Evolutionary conservation across 1,284 basidiomycete genomes (phyloP), one percentile per base, ranked within the genome.

Genomic region (Marasmius tenuissimus): DNA sequence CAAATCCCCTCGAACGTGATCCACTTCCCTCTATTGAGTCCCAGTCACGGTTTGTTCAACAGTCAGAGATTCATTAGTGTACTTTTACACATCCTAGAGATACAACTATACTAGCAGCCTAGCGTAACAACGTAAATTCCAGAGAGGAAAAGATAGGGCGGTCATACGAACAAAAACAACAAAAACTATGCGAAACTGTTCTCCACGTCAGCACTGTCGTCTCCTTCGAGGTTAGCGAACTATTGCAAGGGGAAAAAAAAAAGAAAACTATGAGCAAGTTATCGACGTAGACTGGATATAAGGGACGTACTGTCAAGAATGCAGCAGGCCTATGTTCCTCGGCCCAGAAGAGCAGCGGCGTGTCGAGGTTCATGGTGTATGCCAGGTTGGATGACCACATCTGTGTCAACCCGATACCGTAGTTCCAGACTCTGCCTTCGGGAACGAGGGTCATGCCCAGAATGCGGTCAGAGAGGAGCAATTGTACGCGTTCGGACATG

Each of bases 401-500:
- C 72, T 98, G 94, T 11, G 96, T 94, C 61, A 98, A 79, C 62
- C 94, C 93, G 62, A 96, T 89, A 52, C 93, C 93, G 70, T 96
- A 96, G 75, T 96, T 97, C 95, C 96, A 97, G 35, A 96, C 88
- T 63, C 87, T 88, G 65, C 94, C 95, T 72, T 96, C 93, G 0
- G 94, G 94, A 11, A 96, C 92, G 9, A 96, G 78, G 1, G 93
- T 96, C 89, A 94, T 94, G 39, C 93, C 94, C 14, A 96, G 81
- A 65, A 97, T 89, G 65, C 95, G 91, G 75, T 99, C 97, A 22
- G 94, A 97, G 20, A 99, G 81, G 64, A 99, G 81, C 47, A 99
- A 81, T 76, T 99, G 97, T 33, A 97, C 96, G 38, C 94, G 88
- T 74, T 97, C 96, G 2, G 96, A 96, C 97, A 98, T 98, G 67